A percentile compares a stretch with the other conserved stretches of the same genome.
Conservation (phyloP, 1,284 basidiomycete genomes). For the Inonotus obliquus region DNA sequence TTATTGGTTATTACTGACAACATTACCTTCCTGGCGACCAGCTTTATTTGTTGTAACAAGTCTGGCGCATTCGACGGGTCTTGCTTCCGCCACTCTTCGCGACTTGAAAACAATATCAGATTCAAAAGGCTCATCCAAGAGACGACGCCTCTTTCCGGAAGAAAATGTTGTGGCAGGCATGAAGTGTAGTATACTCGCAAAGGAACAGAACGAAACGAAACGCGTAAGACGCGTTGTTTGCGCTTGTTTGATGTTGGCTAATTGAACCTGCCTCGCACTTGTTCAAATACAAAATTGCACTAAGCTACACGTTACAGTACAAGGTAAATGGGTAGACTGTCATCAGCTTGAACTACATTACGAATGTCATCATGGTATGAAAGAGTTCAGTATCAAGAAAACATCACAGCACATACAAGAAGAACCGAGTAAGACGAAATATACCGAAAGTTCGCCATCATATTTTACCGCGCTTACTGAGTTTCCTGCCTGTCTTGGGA, state of each 20-base stretch:
- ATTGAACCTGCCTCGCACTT: too few species aligned
- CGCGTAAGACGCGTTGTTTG: not conserved
- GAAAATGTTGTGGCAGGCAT: not conserved
- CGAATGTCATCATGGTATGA: not conserved
- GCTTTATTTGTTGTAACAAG: slow-evolving; percentile 11
- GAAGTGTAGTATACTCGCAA: not conserved
- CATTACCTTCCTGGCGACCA: slow-evolving; percentile 15
- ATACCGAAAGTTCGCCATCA: not conserved
- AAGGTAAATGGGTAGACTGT: not conserved
- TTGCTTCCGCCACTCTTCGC: not conserved
- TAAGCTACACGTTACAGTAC: not conserved
- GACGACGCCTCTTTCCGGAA: not conserved
- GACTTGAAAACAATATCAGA: not conserved
- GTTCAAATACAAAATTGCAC: not conserved
- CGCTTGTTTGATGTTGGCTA: not conserved
- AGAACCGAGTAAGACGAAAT: not conserved
- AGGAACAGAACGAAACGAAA: not conserved
- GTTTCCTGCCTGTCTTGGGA: slow-evolving; percentile 10
- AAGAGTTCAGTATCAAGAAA: not conserved
- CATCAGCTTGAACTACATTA: not conserved
- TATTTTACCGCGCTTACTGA: slow-evolving; percentile 15
- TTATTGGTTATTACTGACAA: not conserved
- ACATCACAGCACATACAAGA: not conserved
- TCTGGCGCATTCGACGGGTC: slow-evolving; percentile 8
- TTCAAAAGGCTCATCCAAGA: not conserved